Evolutionary conservation across 805 yeast genomes (phyloP), one percentile per base, ranked within the genome.

Genomic region (Priceomyces haplophilus): DNA sequence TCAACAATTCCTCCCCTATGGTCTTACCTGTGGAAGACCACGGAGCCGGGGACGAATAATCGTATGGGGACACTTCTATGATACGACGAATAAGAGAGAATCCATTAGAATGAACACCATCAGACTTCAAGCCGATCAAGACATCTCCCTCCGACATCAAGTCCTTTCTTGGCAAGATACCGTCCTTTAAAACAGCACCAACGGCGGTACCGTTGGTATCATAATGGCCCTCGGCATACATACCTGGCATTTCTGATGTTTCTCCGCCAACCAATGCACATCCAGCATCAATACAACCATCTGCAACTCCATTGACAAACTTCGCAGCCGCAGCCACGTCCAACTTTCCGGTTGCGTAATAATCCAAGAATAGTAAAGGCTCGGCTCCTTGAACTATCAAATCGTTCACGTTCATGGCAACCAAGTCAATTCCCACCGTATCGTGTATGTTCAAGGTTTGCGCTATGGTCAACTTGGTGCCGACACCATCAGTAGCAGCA

Each of bases 221-320:
- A 61, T 93, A 93, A 67, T 93, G 98, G 25, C 95, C 95, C 43
- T 82, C 88, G 46, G 83, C 86, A 59, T 93, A 93, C 86, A 93
- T 88, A 51, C 99, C 99, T 20, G 99, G 99, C 99, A 93, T 93
- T 74, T 93, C 99, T 42, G 96, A 85, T 30, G 99, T 93, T 69
- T 93, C 99, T 52, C 99, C 99, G 43, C 99, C 99, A 41, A 93
- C 97, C 45, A 93, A 75, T 4, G 99, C 99, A 76, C 99, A 91
- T 8, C 96, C 97, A 25, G 98, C 86, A 51, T 81, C 79, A 51
- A 83, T 82, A 73, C 99, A 93, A 44, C 99, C 99, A 50, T 86
- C 86, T 38, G 97, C 97, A 50, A 93, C 99, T 67, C 99, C 98
- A 47, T 79, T 73, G 30, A 93, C 98, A 54, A 93, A 93, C 52